phyloP scores from a whole-genome alignment of 495 filamentous ascomycete genomes.

The Aspergillus conjunctus region DNA sequence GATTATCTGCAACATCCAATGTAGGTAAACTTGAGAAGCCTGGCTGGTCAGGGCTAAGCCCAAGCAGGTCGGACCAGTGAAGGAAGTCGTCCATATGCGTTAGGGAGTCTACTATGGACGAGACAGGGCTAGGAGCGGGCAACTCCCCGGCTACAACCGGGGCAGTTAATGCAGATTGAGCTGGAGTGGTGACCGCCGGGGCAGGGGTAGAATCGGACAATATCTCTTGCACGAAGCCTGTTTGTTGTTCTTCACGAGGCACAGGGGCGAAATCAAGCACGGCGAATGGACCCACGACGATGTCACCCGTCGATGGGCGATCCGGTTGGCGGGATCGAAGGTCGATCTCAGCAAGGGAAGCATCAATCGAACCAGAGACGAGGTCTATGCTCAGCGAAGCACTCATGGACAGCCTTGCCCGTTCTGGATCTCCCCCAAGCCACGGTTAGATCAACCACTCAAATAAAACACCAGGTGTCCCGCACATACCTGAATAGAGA shows the following conservation, averaged over 20 bases:
- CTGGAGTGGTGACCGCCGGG: background rate
- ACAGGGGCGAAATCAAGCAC: slow-evolving; percentile 31
- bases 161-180: background rate
- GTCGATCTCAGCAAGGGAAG: slow-evolving; percentile 38
- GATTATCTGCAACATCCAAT: slow-evolving; percentile 17
- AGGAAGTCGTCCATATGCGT: slow-evolving; percentile 38
- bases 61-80: slow-evolving; percentile 39
- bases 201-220: background rate
- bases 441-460: background rate
- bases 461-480: background rate
- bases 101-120: slow-evolving; percentile 27
- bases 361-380: slow-evolving; percentile 36
- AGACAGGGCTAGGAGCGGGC: slow-evolving; percentile 7
- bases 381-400: slow-evolving; percentile 28
- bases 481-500: slow-evolving; percentile 34
- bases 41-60: slow-evolving; percentile 31
- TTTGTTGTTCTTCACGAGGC: background rate
- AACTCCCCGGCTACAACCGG: background rate
- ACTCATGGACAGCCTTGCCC: slow-evolving; percentile 38
- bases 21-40: slow-evolving; percentile 21
- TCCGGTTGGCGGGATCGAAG: slow-evolving; percentile 29
- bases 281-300: slow-evolving; percentile 38
- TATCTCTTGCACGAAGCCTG: background rate
- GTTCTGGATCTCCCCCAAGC: slow-evolving; percentile 21
- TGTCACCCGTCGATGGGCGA: slow-evolving; percentile 23